Conservation (phyloP, 208 protist species). For the Giardia muris region DNA sequence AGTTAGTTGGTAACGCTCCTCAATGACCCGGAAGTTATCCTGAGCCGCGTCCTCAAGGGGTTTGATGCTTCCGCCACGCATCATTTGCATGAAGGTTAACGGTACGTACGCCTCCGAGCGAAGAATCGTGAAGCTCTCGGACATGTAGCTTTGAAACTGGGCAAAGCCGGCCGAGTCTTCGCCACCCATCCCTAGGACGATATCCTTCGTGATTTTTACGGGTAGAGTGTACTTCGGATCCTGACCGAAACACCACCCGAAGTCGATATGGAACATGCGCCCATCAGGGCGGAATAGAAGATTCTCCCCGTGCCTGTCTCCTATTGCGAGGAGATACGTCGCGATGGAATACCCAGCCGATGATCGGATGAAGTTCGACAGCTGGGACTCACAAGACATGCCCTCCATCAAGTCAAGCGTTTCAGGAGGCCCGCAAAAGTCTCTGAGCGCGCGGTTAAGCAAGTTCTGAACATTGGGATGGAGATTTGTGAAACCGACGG, state of each 20-base stretch:
- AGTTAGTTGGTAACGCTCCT: not conserved
- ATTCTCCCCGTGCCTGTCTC: conserved; percentile 46
- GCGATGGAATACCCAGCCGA: conserved; percentile 42
- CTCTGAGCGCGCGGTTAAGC: not conserved
- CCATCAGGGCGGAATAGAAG: conserved; percentile 37
- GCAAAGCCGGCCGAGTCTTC: not conserved
- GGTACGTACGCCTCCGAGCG: not conserved
- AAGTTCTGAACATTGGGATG: not conserved
- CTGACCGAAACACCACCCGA: conserved; percentile 40
- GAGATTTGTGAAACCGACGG: not conserved
- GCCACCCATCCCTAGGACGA: conserved; percentile 37
- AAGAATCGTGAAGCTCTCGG: not conserved
- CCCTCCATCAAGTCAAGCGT: not conserved
- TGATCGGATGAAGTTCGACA: conserved; percentile 37
- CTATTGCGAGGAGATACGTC: conserved; percentile 41
- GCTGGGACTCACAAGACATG: not conserved
- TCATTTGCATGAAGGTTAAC: not conserved
- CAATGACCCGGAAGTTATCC: not conserved
- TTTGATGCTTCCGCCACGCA: not conserved
- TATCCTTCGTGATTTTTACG: conserved; percentile 40
- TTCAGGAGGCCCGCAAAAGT: too few relatives aligned
- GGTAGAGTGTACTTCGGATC: conserved; percentile 41
- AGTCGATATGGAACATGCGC: conserved; percentile 43
- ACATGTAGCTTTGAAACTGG: conserved; percentile 10
- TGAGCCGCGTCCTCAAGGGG: not conserved